These are phyloP conservation scores for Ceratobasidium sp. DNA, from an alignment of 1,284 basidiomycete species.

Conservation along the genomic window DNA sequence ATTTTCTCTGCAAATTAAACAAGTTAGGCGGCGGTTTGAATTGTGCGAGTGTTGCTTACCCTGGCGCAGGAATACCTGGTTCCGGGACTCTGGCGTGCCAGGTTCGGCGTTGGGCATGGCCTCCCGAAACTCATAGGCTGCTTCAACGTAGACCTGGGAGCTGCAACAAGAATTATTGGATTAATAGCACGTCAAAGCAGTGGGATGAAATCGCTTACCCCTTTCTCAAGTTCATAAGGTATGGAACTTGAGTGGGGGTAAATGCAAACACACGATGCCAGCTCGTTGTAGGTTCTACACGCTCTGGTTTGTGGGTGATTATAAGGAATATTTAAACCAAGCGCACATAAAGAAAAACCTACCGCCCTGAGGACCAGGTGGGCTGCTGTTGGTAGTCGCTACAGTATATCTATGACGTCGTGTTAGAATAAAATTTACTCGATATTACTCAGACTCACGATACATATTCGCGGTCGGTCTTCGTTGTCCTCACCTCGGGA, in stretches of 20 bases:
- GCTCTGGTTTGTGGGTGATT: constrained; percentile 57
- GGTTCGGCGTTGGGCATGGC: constrained; percentile 71
- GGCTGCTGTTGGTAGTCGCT: constrained; percentile 69
- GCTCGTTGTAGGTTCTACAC: constrained; percentile 64
- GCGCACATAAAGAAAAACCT: no score
- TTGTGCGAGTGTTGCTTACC: constrained; percentile 56
- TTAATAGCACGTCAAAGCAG: background rate
- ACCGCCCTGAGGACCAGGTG: constrained; percentile 69
- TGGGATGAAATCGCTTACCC: constrained; percentile 56
- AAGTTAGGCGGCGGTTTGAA: background rate
- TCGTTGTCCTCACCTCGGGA: constrained; percentile 74
- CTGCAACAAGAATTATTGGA: constrained; percentile 29
- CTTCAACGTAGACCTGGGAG: constrained; percentile 77
- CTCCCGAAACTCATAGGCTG: constrained; percentile 76
- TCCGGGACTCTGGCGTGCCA: constrained; percentile 70
- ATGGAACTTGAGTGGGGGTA: constrained; percentile 64
- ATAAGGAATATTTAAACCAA: background rate
- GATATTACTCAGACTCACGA: constrained; percentile 65
- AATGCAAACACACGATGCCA: constrained; percentile 83
- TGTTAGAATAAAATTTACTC: constrained; percentile 1
- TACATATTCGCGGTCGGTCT: constrained; percentile 78
- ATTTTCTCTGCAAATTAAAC: constrained; percentile 7
- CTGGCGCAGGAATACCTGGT: constrained; percentile 80
- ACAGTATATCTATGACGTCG: constrained; percentile 63
- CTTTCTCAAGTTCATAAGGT: constrained; percentile 69